These are phyloP conservation scores for Ganoderma resinaceum DNA, from an alignment of 1,284 basidiomycete species.

Conservation along the genomic window DNA sequence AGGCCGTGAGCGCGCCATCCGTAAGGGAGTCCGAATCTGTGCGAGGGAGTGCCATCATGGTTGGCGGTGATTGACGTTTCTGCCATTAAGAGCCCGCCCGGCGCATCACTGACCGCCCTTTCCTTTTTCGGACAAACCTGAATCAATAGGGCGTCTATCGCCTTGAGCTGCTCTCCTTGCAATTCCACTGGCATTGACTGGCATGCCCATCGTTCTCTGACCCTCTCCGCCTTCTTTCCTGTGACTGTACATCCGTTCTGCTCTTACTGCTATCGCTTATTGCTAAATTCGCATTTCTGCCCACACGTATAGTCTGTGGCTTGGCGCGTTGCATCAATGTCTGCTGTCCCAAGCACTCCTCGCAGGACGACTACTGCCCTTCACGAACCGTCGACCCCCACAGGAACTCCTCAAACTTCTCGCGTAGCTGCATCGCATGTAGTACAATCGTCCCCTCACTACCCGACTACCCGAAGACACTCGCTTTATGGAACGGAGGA, in stretches of 20 bases:
- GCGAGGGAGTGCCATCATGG: background rate
- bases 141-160: background rate
- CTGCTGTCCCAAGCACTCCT: constrained; percentile 52
- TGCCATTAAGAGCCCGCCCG: background rate
- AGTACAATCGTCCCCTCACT: constrained; percentile 77
- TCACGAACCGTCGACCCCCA: constrained; percentile 32
- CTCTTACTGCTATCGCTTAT: background rate
- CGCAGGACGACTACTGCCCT: constrained; percentile 42
- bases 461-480: constrained; percentile 77
- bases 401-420: constrained; percentile 59
- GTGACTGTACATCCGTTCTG: background rate
- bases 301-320: background rate
- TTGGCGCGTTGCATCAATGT: constrained; percentile 29
- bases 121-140: constrained; percentile 1
- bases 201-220: background rate
- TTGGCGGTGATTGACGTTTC: background rate
- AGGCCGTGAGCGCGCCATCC: background rate
- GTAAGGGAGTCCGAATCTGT: background rate
- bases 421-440: constrained; percentile 54
- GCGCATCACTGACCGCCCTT: constrained; percentile 13
- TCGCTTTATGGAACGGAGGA: constrained; percentile 89
- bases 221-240: background rate
- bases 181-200: background rate
- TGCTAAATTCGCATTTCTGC: background rate
- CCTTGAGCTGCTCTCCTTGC: background rate